Conservation (phyloP, 306 rosid species). For the Quercus alba region DNA sequence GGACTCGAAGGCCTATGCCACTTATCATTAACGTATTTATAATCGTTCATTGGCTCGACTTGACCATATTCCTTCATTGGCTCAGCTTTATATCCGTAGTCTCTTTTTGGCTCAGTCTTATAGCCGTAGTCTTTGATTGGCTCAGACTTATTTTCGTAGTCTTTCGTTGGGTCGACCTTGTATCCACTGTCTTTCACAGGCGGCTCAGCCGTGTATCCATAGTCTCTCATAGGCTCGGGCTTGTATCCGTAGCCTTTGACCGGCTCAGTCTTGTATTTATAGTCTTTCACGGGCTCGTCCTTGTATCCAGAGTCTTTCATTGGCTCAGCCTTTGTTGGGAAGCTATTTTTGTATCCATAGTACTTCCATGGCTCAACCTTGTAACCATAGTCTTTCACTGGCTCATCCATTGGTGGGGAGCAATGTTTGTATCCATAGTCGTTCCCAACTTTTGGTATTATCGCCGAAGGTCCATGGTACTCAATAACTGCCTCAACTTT, state of each 20-base stretch:
- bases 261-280: background rate
- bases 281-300: background rate
- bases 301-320: background rate
- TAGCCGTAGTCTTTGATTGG: background rate
- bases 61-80: too few relatives aligned
- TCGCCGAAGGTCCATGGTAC: background rate
- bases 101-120: too few relatives aligned
- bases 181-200: background rate
- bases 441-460: background rate
- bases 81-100: too few relatives aligned
- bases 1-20: slow-evolving; percentile 5
- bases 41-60: background rate
- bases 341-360: background rate
- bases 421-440: too few relatives aligned
- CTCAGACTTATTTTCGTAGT: background rate
- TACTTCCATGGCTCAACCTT: too few relatives aligned
- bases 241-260: background rate
- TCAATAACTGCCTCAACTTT: slow-evolving; percentile 18
- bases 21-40: background rate
- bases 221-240: background rate
- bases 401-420: too few relatives aligned
- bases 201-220: background rate
- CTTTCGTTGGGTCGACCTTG: slow-evolving; percentile 15
- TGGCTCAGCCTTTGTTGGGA: background rate
- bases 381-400: too few relatives aligned